A percentile compares a stretch with the other conserved stretches of the same genome.
phyloP scores from a whole-genome alignment of 176 grass and related monocot species.

The Ensete ventricosum region DNA sequence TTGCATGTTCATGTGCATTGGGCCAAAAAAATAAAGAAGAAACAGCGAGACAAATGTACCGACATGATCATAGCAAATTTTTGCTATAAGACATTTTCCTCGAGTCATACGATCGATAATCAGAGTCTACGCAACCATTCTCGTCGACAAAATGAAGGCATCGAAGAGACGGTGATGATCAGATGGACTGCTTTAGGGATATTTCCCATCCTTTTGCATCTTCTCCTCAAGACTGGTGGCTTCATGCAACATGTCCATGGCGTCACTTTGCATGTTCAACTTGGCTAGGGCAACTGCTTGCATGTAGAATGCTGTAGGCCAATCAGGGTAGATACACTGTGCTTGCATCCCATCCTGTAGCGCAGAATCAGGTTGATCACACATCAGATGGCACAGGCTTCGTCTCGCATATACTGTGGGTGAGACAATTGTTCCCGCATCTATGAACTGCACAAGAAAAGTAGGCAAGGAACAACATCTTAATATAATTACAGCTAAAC shows the following conservation, averaged over 20 bases:
- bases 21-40: neutral
- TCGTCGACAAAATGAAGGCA: neutral
- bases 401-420: conserved; percentile 74
- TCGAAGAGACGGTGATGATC: neutral
- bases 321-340: conserved; percentile 70
- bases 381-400: conserved; percentile 90
- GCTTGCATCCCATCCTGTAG: conserved; percentile 95
- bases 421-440: conserved; percentile 88
- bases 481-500: neutral
- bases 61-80: neutral
- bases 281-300: conserved; percentile 83
- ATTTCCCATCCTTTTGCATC: conserved; percentile 43
- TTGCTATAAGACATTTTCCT: conserved; percentile 9
- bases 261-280: conserved; percentile 73
- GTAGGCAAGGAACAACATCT: neutral
- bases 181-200: neutral
- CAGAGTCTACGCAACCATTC: neutral
- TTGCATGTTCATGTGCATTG: neutral
- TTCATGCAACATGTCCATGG: conserved; percentile 76
- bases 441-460: conserved; percentile 52
- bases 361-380: conserved; percentile 63
- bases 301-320: conserved; percentile 96
- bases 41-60: conserved; percentile 1
- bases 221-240: conserved; percentile 80
- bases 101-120: neutral